Evolutionary conservation across 2,329 filamentous ascomycete species (phyloP), one percentile per base, ranked within the genome.

Genomic region (Aspergillus tanneri): DNA sequence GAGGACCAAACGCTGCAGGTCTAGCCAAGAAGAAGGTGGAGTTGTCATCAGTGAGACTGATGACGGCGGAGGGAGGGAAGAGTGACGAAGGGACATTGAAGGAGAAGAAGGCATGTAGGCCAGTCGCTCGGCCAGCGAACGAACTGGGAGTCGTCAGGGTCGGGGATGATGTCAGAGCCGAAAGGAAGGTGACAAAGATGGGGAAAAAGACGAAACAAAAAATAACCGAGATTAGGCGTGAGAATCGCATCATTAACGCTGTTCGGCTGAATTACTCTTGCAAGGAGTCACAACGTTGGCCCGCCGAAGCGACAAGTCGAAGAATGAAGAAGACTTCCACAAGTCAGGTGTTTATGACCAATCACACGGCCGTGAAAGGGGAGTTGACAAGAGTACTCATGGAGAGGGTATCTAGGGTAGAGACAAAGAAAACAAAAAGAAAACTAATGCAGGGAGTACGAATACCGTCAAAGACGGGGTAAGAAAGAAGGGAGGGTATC

Each of bases 21-120:
- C 93, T 81, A 35, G 93, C 91, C 46, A 95, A 79, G 73, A 99
- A 99, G 59, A 95, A 95, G 10, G 93, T 99, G 58, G 90, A 96
- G 71, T 99, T 99, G 72, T 99, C 93, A 70, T 97, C 90, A 63
- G 91, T 96, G 53, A 99, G 80, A 69, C 89, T 96, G 67, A 99
- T 96, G 62, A 95, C 88, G 39, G 93, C 93, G 56, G 93, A 96
- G 3, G 91, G 91, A 4, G 92, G 91, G 67, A 99, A 99, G 18
- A 99, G 83, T 16, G 89, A 90, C 55, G 91, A 88, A 1, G 91
- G 86, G 4, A 84, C 78, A 50, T 83, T 84, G 69, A 88, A 87
- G 55, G 85, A 85, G 70, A 88, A 83, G 55, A 88, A 74, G 30
- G 79, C 76, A 47, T 73, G 73, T 39, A 85, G 67, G 46, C 78